Evolutionary conservation across 164 flowering plant species (phyloP).

Genomic region (Sextonia rubra): DNA sequence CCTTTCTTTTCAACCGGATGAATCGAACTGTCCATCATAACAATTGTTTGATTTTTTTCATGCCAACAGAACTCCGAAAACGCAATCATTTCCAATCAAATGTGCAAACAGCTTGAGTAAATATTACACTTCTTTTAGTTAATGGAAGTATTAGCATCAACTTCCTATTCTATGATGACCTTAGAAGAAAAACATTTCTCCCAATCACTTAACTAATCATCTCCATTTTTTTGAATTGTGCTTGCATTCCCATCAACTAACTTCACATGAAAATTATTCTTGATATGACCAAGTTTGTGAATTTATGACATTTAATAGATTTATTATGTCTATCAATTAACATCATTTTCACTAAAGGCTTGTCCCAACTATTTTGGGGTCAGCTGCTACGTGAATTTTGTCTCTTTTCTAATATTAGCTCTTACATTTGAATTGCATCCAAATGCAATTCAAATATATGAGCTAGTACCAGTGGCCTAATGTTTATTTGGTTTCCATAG

Average conservation of each 20-base stretch:
- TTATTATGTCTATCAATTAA: not conserved
- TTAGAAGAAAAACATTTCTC: not conserved
- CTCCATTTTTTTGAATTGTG: not conserved
- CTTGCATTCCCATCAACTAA: not conserved
- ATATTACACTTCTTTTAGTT: constrained; percentile 2
- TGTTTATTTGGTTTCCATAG: no score
- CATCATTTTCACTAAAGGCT: no score
- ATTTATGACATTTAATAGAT: not conserved
- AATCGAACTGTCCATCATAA: no score
- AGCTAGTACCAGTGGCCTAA: no score
- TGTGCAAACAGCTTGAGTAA: constrained; percentile 1
- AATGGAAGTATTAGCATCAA: not conserved
- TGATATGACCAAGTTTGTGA: not conserved
- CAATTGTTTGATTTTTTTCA: not conserved
- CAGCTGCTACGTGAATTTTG: no score
- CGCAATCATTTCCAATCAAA: not conserved
- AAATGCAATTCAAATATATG: no score
- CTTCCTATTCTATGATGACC: not conserved
- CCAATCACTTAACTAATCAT: not conserved
- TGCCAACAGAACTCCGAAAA: not conserved
- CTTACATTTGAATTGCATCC: no score
- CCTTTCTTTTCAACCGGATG: constrained; percentile 9
- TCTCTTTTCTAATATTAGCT: no score
- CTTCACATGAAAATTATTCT: constrained; percentile 1
- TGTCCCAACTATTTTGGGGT: no score